Conservation (phyloP, 225 moss, liverwort and hornwort genomes). For the Lunularia cruciata region DNA sequence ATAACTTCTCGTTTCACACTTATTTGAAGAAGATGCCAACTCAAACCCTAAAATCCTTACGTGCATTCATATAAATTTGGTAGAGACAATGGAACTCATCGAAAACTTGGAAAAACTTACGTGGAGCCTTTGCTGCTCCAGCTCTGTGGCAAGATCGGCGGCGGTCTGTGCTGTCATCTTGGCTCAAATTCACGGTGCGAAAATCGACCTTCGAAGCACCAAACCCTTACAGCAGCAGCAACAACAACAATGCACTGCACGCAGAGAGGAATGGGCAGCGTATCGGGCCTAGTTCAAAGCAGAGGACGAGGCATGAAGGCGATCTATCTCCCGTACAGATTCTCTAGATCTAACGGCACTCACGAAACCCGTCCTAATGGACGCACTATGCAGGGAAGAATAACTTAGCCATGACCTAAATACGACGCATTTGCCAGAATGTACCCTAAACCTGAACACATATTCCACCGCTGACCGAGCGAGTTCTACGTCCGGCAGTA, state of each 20-base stretch:
- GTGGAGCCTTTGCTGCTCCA: conserved; percentile 89
- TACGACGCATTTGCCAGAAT: neutral
- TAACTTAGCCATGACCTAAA: conserved; percentile 4
- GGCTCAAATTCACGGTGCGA: conserved; percentile 10
- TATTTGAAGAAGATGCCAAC: no score
- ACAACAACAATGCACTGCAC: neutral
- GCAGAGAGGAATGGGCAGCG: neutral
- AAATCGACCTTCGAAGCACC: neutral
- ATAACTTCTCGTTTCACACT: no score
- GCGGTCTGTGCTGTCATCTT: conserved; percentile 87
- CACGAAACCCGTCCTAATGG: neutral
- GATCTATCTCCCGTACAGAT: neutral
- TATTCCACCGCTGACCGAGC: neutral
- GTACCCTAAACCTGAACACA: neutral
- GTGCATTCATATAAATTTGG: no score
- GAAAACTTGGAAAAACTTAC: conserved; percentile 26
- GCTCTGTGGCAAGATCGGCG: conserved; percentile 84
- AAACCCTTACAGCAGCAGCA: neutral
- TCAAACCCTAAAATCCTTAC: neutral
- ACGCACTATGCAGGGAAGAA: neutral
- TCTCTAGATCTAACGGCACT: conserved; percentile 2
- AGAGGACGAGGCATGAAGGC: neutral
- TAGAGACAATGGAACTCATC: neutral
- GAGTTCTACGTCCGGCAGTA: no score
- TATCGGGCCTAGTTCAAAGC: conserved; percentile 3